These are phyloP conservation scores for Hansfordia pulvinata DNA, from an alignment of 2,329 filamentous ascomycete species.

Conservation along the genomic window DNA sequence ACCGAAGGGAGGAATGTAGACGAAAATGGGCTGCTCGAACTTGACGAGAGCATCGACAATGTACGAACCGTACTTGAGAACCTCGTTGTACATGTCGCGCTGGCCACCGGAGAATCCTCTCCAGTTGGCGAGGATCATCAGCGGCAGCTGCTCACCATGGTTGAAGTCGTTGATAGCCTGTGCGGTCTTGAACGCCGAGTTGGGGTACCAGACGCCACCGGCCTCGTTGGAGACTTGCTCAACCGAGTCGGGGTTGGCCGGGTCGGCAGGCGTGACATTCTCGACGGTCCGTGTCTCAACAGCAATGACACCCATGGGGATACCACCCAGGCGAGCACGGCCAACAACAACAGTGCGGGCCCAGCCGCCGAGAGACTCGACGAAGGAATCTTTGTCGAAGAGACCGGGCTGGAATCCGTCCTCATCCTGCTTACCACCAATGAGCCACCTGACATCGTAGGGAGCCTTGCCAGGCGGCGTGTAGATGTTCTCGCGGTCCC, in stretches of 20 bases:
- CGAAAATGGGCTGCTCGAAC: constrained; percentile 96
- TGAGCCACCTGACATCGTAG: constrained; percentile 91
- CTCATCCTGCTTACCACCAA: constrained; percentile 73
- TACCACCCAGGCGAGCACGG: constrained; percentile 89
- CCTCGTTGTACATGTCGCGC: constrained; percentile 99
- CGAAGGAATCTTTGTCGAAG: constrained; percentile 93
- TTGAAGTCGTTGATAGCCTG: constrained; percentile 99
- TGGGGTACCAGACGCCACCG: constrained; percentile 98
- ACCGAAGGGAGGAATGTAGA: constrained; percentile 94
- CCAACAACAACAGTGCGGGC: constrained; percentile 93
- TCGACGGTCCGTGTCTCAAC: constrained; percentile 94
- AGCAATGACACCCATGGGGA: constrained; percentile 95
- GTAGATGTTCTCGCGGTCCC: constrained; percentile 88
- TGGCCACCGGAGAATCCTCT: constrained; percentile 99
- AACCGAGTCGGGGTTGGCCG: constrained; percentile 95
- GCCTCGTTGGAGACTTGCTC: constrained; percentile 92
- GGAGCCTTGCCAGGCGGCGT: constrained; percentile 69
- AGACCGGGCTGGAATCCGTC: constrained; percentile 81
- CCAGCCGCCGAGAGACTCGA: constrained; percentile 94
- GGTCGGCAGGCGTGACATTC: constrained; percentile 92
- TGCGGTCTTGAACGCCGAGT: constrained; percentile 98
- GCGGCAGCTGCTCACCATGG: constrained; percentile 89
- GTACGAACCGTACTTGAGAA: constrained; percentile 98
- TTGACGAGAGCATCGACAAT: constrained; percentile 98
- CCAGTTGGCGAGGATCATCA: constrained; percentile 99